Evolutionary conservation across 2,329 filamentous ascomycete genomes (phyloP).

Genomic region (Penicillium sp.): DNA sequence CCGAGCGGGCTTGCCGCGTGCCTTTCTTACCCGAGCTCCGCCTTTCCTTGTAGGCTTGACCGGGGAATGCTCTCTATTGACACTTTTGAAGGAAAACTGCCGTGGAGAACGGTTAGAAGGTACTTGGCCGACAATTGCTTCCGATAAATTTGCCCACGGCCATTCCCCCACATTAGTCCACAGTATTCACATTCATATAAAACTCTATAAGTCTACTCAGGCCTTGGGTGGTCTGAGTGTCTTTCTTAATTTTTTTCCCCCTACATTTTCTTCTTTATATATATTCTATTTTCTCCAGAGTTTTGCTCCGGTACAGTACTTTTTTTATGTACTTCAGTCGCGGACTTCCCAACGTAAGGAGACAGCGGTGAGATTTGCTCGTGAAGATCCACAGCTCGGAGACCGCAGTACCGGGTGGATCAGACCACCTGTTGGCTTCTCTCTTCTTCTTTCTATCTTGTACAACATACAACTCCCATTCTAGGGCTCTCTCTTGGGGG

Average conservation of each 20-base stretch:
- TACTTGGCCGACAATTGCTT: background rate
- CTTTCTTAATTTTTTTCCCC: background rate
- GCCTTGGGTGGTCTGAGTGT: background rate
- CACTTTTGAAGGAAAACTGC: background rate
- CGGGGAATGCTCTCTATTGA: background rate
- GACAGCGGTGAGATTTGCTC: conserved; percentile 7
- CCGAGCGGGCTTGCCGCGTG: background rate
- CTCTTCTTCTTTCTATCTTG: conserved; percentile 3
- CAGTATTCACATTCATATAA: background rate
- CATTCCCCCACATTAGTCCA: conserved; percentile 1
- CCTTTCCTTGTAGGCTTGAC: background rate
- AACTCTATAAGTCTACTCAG: background rate
- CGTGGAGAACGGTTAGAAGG: background rate
- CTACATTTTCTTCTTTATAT: background rate
- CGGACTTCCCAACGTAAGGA: background rate
- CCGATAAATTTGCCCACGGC: conserved; percentile 1
- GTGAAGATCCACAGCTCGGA: conserved; percentile 4
- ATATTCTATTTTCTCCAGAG: background rate
- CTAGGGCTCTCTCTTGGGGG: background rate
- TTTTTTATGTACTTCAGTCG: background rate
- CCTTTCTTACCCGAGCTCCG: conserved; percentile 7
- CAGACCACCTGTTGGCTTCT: conserved; percentile 9
- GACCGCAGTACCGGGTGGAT: conserved; percentile 1
- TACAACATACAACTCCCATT: background rate
- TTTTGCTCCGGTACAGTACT: background rate